These are phyloP conservation scores for Talaromyces sp. DNA, from an alignment of 2,329 filamentous ascomycete genomes.

Conservation along the genomic window DNA sequence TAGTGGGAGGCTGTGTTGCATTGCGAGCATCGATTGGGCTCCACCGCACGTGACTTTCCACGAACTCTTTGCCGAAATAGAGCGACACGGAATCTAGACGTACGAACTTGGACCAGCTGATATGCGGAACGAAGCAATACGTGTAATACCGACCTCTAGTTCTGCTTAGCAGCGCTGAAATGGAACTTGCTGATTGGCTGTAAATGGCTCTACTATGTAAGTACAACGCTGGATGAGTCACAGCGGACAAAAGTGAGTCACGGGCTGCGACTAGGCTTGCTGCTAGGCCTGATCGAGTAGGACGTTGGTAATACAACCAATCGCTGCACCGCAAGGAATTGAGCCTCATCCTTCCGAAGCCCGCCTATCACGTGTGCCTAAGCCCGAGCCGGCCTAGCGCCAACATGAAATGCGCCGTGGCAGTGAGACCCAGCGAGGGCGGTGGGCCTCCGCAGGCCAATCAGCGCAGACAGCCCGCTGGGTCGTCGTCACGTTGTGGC, in stretches of 20 bases:
- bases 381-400: background rate
- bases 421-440: background rate
- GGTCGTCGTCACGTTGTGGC: conserved; percentile 15
- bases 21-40: background rate
- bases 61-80: background rate
- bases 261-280: background rate
- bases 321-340: background rate
- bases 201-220: too few species aligned
- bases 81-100: background rate
- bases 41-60: background rate
- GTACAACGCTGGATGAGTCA: background rate
- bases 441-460: background rate
- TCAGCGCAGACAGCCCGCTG: background rate
- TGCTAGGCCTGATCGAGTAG: background rate
- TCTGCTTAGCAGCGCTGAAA: background rate
- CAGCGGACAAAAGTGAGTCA: conserved; percentile 3
- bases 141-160: background rate
- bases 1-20: conserved; percentile 1
- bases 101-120: background rate
- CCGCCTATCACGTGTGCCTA: conserved; percentile 3
- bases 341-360: conserved; percentile 9
- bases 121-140: background rate
- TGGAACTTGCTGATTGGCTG: background rate
- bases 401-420: conserved; percentile 1
- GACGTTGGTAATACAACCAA: background rate